A percentile compares a stretch with the other conserved stretches of the same genome.
Conservation (phyloP, 345 rosid species). For the Luvunga scandens region DNA sequence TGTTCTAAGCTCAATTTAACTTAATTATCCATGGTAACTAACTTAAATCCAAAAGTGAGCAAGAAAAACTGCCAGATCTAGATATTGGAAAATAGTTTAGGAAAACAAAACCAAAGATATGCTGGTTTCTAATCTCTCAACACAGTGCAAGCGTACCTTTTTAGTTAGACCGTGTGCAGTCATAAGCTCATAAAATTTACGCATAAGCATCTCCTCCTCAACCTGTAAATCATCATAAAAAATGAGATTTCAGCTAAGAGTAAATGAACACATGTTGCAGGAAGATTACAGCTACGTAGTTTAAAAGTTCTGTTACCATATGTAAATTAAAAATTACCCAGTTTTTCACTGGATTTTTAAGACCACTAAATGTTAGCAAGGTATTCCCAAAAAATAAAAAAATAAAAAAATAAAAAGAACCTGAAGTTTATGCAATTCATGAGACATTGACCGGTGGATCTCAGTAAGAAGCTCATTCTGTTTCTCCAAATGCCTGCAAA, state of each 20-base stretch:
- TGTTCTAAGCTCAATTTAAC: too few relatives aligned
- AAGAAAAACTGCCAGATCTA: neutral
- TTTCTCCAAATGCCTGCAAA: slow-evolving; percentile 53
- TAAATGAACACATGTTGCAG: neutral
- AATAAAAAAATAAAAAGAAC: slow-evolving; percentile 13
- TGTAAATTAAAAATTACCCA: neutral
- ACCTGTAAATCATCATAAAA: slow-evolving; percentile 39
- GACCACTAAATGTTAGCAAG: neutral
- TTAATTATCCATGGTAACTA: neutral
- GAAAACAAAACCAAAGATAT: too few relatives aligned
- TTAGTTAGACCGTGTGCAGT: slow-evolving; percentile 10
- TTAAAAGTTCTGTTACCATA: neutral
- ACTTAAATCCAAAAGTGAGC: neutral
- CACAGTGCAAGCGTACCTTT: neutral
- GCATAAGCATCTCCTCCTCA: slow-evolving; percentile 81
- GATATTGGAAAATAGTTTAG: too few relatives aligned
- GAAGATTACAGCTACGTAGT: neutral
- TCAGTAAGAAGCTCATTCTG: slow-evolving; percentile 53
- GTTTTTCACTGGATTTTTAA: neutral
- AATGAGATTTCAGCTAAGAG: neutral
- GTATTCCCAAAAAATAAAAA: neutral
- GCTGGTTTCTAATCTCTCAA: too few relatives aligned
- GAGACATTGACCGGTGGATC: slow-evolving; percentile 35
- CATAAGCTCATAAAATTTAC: slow-evolving; percentile 63
- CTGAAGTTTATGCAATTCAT: slow-evolving; percentile 56